Base-by-base conservation (phyloP, 208 protist genomes). In the Angomonas desouzai region DNA sequence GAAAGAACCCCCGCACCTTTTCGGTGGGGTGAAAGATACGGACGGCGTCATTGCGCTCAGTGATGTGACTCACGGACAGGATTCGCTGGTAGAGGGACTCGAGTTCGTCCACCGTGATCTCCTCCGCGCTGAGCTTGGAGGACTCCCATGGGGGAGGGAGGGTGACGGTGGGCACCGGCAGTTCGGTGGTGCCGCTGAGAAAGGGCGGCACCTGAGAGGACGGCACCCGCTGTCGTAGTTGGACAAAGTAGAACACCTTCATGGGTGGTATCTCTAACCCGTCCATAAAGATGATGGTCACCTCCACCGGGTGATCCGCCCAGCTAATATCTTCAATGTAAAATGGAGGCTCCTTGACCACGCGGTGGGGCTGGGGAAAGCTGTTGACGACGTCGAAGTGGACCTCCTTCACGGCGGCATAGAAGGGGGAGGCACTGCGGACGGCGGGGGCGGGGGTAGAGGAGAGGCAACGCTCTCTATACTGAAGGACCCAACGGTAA, bases 261-360 rank as follows among this genome's bases (percentile, higher is more conserved):
- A 83, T 70, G 3, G 85, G 83, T 0, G 72, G 73, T 10, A 92
- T 82, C 36, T 57, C 65, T 29, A 92, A 77, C 22, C 62, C 62
- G 3, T 78, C 73, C 13, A 61, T 60, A 65, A 92, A 94, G 67
- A 87, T 64, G 9, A 94, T 49, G 38, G 83, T 74, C 49, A 88
- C 67, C 61, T 94, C 89, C 18, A 94, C 71, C 29, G 81, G 28
- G 67, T 94, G 89, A 58, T 89, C 82, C 23, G 89, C 89, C 89
- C 89, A 94, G 28, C 79, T 87, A 38, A 87, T 73, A 55, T 94
- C 89, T 18, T 90, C 81, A 59, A 94, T 81, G 45, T 89, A 72
- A 51, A 88, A 94, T 1, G 89, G 89, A 7, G 89, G 81, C 7
- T 45, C 45, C 2, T 63, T 62, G 13, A 92, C 23, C 10, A 87